These are phyloP conservation scores for Botrytis sinoallii DNA, from an alignment of 2,329 filamentous ascomycete genomes.

Conservation along the genomic window DNA sequence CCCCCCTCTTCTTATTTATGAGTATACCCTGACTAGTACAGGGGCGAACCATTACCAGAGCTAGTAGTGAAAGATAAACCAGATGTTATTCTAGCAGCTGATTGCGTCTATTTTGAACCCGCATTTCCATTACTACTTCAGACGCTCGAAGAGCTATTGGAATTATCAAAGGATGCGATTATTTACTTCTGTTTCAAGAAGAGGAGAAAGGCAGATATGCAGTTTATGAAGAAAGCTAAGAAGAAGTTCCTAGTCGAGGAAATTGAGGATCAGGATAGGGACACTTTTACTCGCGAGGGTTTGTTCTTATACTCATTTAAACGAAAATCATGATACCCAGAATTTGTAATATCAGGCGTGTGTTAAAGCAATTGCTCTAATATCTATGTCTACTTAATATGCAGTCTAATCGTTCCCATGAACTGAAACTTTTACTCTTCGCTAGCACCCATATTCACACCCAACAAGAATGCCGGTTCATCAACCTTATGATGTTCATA, in stretches of 20 bases:
- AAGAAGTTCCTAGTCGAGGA: slow-evolving; percentile 64
- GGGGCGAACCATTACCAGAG: slow-evolving; percentile 58
- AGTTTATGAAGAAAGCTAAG: slow-evolving; percentile 68
- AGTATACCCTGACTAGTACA: slow-evolving; percentile 33
- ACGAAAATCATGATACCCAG: slow-evolving; percentile 37
- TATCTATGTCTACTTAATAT: not conserved
- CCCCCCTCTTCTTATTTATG: not conserved
- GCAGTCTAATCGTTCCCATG: not conserved
- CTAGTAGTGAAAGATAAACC: slow-evolving; percentile 57
- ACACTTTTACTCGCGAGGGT: slow-evolving; percentile 54
- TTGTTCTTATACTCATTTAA: slow-evolving; percentile 61
- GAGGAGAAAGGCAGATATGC: slow-evolving; percentile 74
- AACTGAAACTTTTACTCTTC: not conserved
- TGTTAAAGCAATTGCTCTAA: not conserved
- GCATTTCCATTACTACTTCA: slow-evolving; percentile 83
- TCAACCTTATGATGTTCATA: slow-evolving; percentile 40
- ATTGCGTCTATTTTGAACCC: slow-evolving; percentile 96
- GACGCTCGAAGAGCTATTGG: slow-evolving; percentile 72
- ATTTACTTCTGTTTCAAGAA: slow-evolving; percentile 93
- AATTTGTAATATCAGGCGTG: not conserved
- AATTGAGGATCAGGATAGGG: slow-evolving; percentile 58
- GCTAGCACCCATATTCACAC: slow-evolving; percentile 36
- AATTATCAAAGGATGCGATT: slow-evolving; percentile 62
- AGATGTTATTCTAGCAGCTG: slow-evolving; percentile 85
- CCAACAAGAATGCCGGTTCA: slow-evolving; percentile 40